phyloP scores from a whole-genome alignment of 768 basidiomycete species.

The Termitomyces sp. region DNA sequence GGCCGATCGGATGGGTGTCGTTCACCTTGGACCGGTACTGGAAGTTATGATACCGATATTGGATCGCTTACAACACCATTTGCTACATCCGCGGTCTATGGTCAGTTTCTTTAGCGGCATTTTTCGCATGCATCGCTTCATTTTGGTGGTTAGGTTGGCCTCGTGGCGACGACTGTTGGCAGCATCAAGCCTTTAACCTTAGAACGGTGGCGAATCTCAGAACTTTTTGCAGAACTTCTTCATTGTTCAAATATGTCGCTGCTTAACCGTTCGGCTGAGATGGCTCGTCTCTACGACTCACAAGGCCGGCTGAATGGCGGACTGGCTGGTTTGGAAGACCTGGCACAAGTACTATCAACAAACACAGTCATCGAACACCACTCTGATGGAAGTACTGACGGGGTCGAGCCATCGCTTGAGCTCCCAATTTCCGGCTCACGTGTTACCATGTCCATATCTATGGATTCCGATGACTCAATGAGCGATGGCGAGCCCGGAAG shows the following conservation, averaged over 20 bases:
- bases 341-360: conserved; percentile 78
- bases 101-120: conserved; percentile 37
- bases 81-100: conserved; percentile 70
- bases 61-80: conserved; percentile 60
- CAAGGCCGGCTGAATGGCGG: conserved; percentile 89
- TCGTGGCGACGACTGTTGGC: conserved; percentile 71
- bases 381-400: conserved; percentile 52
- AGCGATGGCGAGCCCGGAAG: conserved; percentile 65
- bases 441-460: conserved; percentile 44
- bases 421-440: conserved; percentile 58
- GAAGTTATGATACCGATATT: conserved; percentile 67
- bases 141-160: conserved; percentile 45
- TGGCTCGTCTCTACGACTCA: conserved; percentile 67
- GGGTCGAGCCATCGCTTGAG: conserved; percentile 59
- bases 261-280: conserved; percentile 74
- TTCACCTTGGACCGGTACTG: conserved; percentile 82
- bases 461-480: conserved; percentile 78
- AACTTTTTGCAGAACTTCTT: conserved; percentile 92
- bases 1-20: conserved; percentile 83
- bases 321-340: conserved; percentile 73
- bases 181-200: conserved; percentile 77
- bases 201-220: conserved; percentile 94
- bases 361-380: conserved; percentile 50
- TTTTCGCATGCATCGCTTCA: background rate
- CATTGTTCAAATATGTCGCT: conserved; percentile 99